A percentile compares a stretch with the other conserved stretches of the same genome.
These are phyloP conservation scores for Xerocomus spinulosus DNA, from an alignment of 768 basidiomycete species.

Conservation along the genomic window DNA sequence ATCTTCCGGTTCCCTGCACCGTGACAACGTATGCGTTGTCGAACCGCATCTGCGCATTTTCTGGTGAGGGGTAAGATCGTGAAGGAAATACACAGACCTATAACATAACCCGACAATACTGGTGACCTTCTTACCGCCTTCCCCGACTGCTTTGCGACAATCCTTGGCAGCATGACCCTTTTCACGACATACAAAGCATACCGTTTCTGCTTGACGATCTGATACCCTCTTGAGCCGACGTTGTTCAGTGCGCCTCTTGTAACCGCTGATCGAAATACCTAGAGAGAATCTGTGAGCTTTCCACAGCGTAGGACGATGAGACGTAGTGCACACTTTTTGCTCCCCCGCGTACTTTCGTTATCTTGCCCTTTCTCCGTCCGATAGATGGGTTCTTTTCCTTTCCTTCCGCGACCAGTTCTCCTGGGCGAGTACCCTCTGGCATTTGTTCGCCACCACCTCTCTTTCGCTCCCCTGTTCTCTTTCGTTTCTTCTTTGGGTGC, in stretches of 20 bases:
- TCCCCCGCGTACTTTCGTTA: slow-evolving; percentile 26
- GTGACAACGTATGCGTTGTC: slow-evolving; percentile 68
- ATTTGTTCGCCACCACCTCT: slow-evolving; percentile 5
- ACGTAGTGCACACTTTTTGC: slow-evolving; percentile 18
- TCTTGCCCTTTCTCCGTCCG: slow-evolving; percentile 27
- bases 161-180: slow-evolving; percentile 80
- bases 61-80: background rate
- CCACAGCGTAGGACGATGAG: background rate
- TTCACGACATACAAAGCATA: slow-evolving; percentile 84
- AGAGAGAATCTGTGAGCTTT: slow-evolving; percentile 23
- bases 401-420: slow-evolving; percentile 16
- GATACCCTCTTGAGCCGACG: slow-evolving; percentile 62
- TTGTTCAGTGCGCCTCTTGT: slow-evolving; percentile 43
- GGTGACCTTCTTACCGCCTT: slow-evolving; percentile 23
- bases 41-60: slow-evolving; percentile 67
- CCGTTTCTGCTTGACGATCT: slow-evolving; percentile 53
- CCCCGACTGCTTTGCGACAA: slow-evolving; percentile 50
- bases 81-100: slow-evolving; percentile 42
- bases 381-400: slow-evolving; percentile 11
- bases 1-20: slow-evolving; percentile 64
- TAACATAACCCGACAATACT: slow-evolving; percentile 59
- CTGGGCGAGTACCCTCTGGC: slow-evolving; percentile 10
- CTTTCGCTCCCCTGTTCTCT: slow-evolving; percentile 45
- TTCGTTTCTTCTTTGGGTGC: slow-evolving; percentile 56
- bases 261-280: slow-evolving; percentile 20